Evolutionary conservation across 2,329 filamentous ascomycete genomes (phyloP).

Genomic region (Westerdykella aurantiaca): DNA sequence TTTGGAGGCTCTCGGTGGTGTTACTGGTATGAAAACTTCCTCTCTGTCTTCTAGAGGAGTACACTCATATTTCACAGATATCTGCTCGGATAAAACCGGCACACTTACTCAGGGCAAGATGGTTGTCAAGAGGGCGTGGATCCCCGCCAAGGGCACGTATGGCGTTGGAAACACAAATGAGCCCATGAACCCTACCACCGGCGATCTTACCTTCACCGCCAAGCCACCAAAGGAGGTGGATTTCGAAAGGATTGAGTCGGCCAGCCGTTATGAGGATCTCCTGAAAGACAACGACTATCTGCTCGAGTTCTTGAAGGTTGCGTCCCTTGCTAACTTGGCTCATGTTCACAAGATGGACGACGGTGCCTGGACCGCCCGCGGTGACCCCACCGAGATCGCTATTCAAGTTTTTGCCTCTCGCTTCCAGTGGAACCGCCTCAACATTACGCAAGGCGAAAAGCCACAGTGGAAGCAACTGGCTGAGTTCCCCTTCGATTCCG

Average conservation of each 20-base stretch:
- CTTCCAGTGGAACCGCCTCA: slow-evolving; percentile 57
- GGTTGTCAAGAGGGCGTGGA: slow-evolving; percentile 35
- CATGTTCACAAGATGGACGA: slow-evolving; percentile 44
- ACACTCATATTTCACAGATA: slow-evolving; percentile 57
- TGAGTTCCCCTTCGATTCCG: slow-evolving; percentile 69
- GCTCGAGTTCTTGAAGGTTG: slow-evolving; percentile 32
- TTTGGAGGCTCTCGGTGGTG: slow-evolving; percentile 32
- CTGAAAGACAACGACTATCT: slow-evolving; percentile 21
- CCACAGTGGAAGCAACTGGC: slow-evolving; percentile 42
- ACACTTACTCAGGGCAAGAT: slow-evolving; percentile 36
- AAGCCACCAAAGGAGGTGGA: slow-evolving; percentile 24
- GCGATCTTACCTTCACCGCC: slow-evolving; percentile 22
- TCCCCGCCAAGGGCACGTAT: slow-evolving; percentile 34
- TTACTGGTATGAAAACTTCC: slow-evolving; percentile 27
- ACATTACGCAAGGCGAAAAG: slow-evolving; percentile 41
- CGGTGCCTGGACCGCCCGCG: slow-evolving; percentile 34
- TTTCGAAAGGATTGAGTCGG: slow-evolving; percentile 23
- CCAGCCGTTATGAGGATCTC: slow-evolving; percentile 18
- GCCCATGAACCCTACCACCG: slow-evolving; percentile 30
- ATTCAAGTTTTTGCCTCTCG: slow-evolving; percentile 68
- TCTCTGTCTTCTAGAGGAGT: slow-evolving; percentile 47
- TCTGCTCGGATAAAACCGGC: slow-evolving; percentile 51
- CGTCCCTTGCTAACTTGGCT: slow-evolving; percentile 47
- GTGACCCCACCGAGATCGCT: slow-evolving; percentile 59
- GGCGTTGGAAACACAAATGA: slow-evolving; percentile 32